phyloP scores from a whole-genome alignment of 2,329 filamentous ascomycete genomes.

The Periconia macrospinosa region DNA sequence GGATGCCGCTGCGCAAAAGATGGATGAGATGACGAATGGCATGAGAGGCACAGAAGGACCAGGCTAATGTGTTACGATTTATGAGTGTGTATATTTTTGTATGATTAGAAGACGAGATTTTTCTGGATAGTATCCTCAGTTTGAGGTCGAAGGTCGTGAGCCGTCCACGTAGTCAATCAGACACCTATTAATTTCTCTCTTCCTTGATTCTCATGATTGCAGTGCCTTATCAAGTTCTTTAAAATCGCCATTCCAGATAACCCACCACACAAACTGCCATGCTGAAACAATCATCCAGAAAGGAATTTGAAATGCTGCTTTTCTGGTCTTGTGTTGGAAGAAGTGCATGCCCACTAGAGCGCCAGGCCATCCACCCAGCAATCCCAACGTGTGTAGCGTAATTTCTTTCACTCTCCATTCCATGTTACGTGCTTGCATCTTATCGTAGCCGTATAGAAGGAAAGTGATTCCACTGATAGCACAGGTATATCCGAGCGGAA shows the following conservation, averaged over 20 bases:
- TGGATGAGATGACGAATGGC: conserved; percentile 7
- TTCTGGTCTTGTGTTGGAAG: conserved; percentile 42
- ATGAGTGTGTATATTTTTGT: background rate
- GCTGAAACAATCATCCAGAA: conserved; percentile 36
- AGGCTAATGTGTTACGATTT: background rate
- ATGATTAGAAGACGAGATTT: background rate
- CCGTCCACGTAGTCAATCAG: background rate
- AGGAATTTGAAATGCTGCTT: conserved; percentile 26
- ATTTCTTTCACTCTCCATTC: conserved; percentile 37
- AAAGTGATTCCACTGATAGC: conserved; percentile 28
- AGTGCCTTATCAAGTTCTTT: background rate
- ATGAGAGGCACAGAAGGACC: background rate
- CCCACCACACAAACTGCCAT: conserved; percentile 32
- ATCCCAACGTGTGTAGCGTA: conserved; percentile 30
- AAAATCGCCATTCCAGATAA: conserved; percentile 16
- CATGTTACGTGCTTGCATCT: conserved; percentile 35
- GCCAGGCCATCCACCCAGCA: conserved; percentile 39
- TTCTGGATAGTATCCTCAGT: background rate
- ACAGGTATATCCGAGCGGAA: conserved; percentile 20
- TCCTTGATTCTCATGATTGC: background rate
- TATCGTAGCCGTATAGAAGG: conserved; percentile 39
- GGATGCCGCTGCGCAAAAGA: conserved; percentile 1
- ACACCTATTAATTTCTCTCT: background rate
- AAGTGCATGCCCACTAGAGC: conserved; percentile 37
- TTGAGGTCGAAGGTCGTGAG: background rate